Conservation (phyloP, 495 filamentous ascomycete genomes). For the Chaetomium tenue region DNA sequence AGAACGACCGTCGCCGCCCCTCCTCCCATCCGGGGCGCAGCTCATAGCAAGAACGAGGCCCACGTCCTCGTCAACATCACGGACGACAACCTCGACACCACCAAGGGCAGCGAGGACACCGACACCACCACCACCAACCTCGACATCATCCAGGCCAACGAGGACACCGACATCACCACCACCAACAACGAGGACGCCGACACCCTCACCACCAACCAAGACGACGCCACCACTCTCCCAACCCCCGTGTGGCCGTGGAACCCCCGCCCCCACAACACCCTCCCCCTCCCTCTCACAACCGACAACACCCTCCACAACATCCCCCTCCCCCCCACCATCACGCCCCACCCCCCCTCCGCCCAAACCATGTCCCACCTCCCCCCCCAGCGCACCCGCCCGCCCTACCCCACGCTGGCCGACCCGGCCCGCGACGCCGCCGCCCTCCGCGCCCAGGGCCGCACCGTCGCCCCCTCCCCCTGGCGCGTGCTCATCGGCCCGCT, state of each 20-base stretch:
- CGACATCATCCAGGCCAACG: neutral
- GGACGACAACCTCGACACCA: too few relatives aligned
- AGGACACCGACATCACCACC: neutral
- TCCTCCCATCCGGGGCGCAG: too few relatives aligned
- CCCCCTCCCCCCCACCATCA: constrained; percentile 1
- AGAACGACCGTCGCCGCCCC: too few relatives aligned
- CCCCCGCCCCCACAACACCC: neutral
- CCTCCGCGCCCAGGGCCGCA: neutral
- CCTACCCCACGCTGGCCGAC: neutral
- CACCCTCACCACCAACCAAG: neutral
- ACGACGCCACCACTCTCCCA: neutral
- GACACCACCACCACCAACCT: neutral
- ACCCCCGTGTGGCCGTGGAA: neutral
- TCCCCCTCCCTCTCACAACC: neutral
- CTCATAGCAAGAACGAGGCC: too few relatives aligned
- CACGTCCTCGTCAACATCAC: too few relatives aligned
- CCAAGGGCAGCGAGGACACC: too few relatives aligned
- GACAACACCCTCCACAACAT: constrained; percentile 10
- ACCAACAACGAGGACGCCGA: neutral
- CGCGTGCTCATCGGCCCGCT: constrained; percentile 11
- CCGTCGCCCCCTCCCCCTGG: neutral
- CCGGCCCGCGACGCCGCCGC: neutral
- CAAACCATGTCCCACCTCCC: neutral
- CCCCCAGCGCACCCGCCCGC: neutral
- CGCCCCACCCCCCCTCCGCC: neutral